phyloP scores from a whole-genome alignment of 73 alveolate genomes.

The Tetrahymena elliotti region DNA sequence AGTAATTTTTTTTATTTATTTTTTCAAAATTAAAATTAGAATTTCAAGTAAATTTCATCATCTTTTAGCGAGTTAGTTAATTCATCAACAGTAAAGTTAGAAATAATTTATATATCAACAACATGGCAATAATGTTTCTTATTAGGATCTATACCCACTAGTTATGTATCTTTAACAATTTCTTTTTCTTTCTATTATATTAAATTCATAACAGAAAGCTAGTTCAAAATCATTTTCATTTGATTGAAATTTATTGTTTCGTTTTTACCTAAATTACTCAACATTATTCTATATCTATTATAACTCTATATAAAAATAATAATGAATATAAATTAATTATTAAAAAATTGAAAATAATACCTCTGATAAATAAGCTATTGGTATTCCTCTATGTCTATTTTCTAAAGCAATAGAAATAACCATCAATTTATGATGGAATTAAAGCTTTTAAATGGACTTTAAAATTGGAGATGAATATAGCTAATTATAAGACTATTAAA shows the following conservation, averaged over 20 bases:
- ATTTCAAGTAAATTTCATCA: neutral
- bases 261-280: neutral
- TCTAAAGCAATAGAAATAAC: conserved; percentile 17
- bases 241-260: neutral
- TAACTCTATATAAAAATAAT: neutral
- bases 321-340: neutral
- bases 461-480: conserved; percentile 8
- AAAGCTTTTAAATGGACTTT: neutral
- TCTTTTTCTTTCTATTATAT: neutral
- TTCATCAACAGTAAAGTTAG: neutral
- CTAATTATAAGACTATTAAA: conserved; percentile 18
- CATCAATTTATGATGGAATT: neutral
- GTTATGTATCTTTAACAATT: neutral
- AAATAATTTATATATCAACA: neutral
- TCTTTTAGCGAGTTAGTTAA: neutral
- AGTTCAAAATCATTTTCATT: neutral
- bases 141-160: neutral
- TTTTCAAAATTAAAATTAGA: neutral
- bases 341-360: neutral
- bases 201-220: neutral
- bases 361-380: neutral
- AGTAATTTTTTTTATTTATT: neutral
- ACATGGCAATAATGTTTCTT: neutral
- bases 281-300: neutral
- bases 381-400: neutral